Percentiles rank a stretch among this genome's conserved stretches.
phyloP scores from a whole-genome alignment of 768 basidiomycete species.

The Lactarius trivialis region DNA sequence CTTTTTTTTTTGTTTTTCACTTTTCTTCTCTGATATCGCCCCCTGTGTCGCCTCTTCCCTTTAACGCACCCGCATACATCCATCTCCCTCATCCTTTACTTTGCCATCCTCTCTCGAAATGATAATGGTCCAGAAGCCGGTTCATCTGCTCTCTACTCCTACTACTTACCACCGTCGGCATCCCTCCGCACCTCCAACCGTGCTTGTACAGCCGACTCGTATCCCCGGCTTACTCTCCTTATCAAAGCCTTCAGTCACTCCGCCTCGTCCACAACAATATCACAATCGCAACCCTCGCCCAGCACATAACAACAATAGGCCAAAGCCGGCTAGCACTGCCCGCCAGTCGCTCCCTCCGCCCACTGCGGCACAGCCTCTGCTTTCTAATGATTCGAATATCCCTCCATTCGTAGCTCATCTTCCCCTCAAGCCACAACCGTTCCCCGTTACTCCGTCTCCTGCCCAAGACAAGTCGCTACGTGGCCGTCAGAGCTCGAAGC shows the following conservation, averaged over 20 bases:
- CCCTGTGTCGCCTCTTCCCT: constrained; percentile 17
- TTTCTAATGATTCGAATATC: constrained; percentile 31
- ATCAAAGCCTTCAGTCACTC: constrained; percentile 45
- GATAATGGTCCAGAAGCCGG: constrained; percentile 39
- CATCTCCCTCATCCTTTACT: constrained; percentile 14
- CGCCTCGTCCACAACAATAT: constrained; percentile 32
- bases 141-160: constrained; percentile 28
- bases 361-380: constrained; percentile 26
- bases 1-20: background rate
- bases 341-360: constrained; percentile 21
- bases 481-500: constrained; percentile 34
- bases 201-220: constrained; percentile 64
- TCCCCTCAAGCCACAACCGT: constrained; percentile 1
- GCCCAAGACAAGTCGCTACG: constrained; percentile 29
- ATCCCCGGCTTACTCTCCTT: constrained; percentile 69
- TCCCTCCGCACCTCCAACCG: constrained; percentile 62
- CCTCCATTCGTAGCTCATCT: constrained; percentile 23
- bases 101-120: constrained; percentile 27
- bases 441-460: constrained; percentile 10
- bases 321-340: constrained; percentile 23
- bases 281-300: constrained; percentile 26
- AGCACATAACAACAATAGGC: constrained; percentile 37
- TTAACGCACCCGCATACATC: constrained; percentile 25
- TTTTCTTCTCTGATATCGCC: constrained; percentile 12
- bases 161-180: constrained; percentile 47